Conservation (phyloP, 306 rosid species). For the Quercus aquifolioides region DNA sequence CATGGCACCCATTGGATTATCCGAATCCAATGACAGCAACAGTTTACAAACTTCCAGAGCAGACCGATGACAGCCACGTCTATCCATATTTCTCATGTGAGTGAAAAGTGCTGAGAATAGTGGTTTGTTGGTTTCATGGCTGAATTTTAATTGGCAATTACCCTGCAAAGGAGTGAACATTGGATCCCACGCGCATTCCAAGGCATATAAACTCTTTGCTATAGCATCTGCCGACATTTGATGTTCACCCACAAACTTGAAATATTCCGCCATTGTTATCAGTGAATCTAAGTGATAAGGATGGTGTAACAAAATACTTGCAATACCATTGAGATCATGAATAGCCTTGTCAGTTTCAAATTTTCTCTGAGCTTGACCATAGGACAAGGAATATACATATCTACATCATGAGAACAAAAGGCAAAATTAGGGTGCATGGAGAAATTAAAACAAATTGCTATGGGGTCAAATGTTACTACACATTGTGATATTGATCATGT, state of each 20-base stretch:
- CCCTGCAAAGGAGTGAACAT: slow-evolving; percentile 84
- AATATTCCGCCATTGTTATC: slow-evolving; percentile 87
- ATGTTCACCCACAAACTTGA: slow-evolving; percentile 83
- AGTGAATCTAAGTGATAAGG: slow-evolving; percentile 90
- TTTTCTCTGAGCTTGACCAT: slow-evolving; percentile 63
- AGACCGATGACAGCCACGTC: slow-evolving; percentile 97
- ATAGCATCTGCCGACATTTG: slow-evolving; percentile 85
- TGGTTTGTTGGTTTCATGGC: slow-evolving; percentile 74
- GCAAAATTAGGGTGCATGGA: slow-evolving; percentile 1
- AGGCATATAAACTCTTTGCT: slow-evolving; percentile 77
- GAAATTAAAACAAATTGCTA: neutral
- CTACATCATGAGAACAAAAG: slow-evolving; percentile 42
- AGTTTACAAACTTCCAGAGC: slow-evolving; percentile 95
- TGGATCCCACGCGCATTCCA: slow-evolving; percentile 95
- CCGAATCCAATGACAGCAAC: slow-evolving; percentile 82
- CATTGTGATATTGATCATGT: neutral
- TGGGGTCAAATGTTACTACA: neutral
- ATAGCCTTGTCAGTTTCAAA: slow-evolving; percentile 88
- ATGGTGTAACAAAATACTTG: slow-evolving; percentile 50
- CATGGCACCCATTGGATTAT: slow-evolving; percentile 92
- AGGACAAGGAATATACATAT: slow-evolving; percentile 63
- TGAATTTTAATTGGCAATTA: slow-evolving; percentile 82
- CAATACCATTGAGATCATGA: slow-evolving; percentile 77
- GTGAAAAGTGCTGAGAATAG: slow-evolving; percentile 66
- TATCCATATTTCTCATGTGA: slow-evolving; percentile 86